Percentiles rank a stretch among this genome's conserved stretches.
These are phyloP conservation scores for Diddensiella transvaalensis DNA, from an alignment of 805 yeast genomes.

Conservation along the genomic window DNA sequence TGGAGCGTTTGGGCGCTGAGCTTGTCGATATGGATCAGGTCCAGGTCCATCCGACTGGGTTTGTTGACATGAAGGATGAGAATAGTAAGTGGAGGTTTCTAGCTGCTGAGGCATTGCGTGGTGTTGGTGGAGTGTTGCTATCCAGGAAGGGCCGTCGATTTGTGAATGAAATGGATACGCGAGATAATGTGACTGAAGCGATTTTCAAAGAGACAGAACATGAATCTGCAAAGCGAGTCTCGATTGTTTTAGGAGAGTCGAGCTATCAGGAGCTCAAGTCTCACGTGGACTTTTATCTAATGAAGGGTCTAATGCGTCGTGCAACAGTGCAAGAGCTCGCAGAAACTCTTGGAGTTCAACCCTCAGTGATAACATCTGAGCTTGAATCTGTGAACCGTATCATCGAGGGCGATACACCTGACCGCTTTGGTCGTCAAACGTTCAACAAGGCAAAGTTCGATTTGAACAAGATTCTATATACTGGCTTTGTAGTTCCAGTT, in stretches of 20 bases:
- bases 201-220: slow-evolving; percentile 38
- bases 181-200: slow-evolving; percentile 58
- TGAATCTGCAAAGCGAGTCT: slow-evolving; percentile 20
- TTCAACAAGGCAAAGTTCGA: background rate
- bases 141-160: slow-evolving; percentile 48
- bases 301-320: slow-evolving; percentile 46
- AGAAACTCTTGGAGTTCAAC: background rate
- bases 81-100: slow-evolving; percentile 48
- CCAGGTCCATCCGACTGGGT: slow-evolving; percentile 67
- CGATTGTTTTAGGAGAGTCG: slow-evolving; percentile 45
- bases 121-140: slow-evolving; percentile 61
- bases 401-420: background rate
- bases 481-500: slow-evolving; percentile 44
- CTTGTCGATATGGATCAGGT: slow-evolving; percentile 63
- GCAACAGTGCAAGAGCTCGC: slow-evolving; percentile 44
- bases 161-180: slow-evolving; percentile 56
- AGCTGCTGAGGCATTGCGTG: slow-evolving; percentile 65
- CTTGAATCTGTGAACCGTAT: background rate
- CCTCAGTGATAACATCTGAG: background rate
- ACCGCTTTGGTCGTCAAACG: background rate
- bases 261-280: slow-evolving; percentile 49
- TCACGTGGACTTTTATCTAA: slow-evolving; percentile 43
- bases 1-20: slow-evolving; percentile 43
- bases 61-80: slow-evolving; percentile 53
- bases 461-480: background rate